These are phyloP conservation scores for Diaporthe ampelina DNA, from an alignment of 2,329 filamentous ascomycete genomes.

Conservation along the genomic window DNA sequence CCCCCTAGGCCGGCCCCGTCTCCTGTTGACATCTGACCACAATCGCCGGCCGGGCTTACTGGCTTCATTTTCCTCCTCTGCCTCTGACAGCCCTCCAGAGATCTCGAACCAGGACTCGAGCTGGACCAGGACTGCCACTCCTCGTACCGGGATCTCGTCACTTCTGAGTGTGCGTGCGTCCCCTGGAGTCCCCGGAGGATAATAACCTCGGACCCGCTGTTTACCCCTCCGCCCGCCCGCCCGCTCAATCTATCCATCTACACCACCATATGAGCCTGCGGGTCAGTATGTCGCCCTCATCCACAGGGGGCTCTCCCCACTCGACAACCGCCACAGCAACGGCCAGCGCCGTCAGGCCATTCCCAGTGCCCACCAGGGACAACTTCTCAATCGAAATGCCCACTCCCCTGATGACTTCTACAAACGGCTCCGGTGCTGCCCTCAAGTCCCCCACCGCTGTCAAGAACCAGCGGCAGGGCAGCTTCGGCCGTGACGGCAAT, in stretches of 20 bases:
- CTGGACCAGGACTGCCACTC: background rate
- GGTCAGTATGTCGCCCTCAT: conserved; percentile 64
- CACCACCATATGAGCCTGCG: conserved; percentile 17
- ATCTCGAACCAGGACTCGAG: background rate
- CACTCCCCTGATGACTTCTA: conserved; percentile 57
- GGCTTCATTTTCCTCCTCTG: background rate
- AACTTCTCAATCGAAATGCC: conserved; percentile 64
- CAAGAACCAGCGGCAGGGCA: conserved; percentile 62
- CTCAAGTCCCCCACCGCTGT: conserved; percentile 67
- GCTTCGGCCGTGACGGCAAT: conserved; percentile 65
- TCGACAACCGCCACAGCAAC: conserved; percentile 54
- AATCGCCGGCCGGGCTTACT: conserved; percentile 29
- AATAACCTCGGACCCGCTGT: conserved; percentile 40
- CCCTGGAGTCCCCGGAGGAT: conserved; percentile 5
- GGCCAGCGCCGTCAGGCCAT: conserved; percentile 56
- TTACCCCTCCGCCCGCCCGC: conserved; percentile 41
- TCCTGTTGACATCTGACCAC: background rate
- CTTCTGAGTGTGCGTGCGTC: background rate
- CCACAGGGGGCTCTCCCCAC: conserved; percentile 66
- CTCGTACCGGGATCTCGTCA: background rate
- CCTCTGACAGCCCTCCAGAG: background rate
- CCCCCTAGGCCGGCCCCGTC: background rate
- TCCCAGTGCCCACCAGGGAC: conserved; percentile 61
- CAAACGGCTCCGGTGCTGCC: conserved; percentile 46
- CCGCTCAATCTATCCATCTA: conserved; percentile 42